phyloP scores from a whole-genome alignment of 108 stramenopile species.

The Stephanodiscus triporus region DNA sequence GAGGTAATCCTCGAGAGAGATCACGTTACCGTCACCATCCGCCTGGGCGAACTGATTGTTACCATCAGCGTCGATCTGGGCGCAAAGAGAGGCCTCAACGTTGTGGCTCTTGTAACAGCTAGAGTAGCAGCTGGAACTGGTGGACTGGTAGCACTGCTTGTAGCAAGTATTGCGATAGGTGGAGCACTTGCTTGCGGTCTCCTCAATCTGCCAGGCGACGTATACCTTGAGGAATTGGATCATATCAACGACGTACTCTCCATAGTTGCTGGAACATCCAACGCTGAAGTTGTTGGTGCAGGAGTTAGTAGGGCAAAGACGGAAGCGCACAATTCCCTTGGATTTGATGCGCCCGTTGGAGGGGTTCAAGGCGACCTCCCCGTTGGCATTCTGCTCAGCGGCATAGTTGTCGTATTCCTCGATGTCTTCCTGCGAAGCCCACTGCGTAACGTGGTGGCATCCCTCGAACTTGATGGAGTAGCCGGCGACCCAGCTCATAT shows the following conservation, averaged over 20 bases:
- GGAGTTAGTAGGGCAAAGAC: conserved; percentile 72
- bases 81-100: conserved; percentile 38
- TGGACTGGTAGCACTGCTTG: conserved; percentile 47
- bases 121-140: conserved; percentile 46
- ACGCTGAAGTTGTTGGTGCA: conserved; percentile 52
- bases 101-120: conserved; percentile 48
- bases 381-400: conserved; percentile 56
- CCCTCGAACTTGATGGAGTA: conserved; percentile 88
- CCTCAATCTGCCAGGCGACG: conserved; percentile 53
- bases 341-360: conserved; percentile 64
- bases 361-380: conserved; percentile 50
- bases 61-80: conserved; percentile 23
- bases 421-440: conserved; percentile 46
- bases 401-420: conserved; percentile 41
- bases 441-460: conserved; percentile 82
- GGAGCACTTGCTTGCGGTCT: conserved; percentile 48
- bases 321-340: conserved; percentile 84
- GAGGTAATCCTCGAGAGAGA: conserved; percentile 30
- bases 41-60: conserved; percentile 17
- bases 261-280: conserved; percentile 72
- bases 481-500: conserved; percentile 53
- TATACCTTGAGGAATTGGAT: conserved; percentile 65
- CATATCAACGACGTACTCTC: conserved; percentile 88
- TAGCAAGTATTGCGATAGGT: conserved; percentile 51
- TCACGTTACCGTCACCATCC: conserved; percentile 24